Percentiles rank a stretch among this genome's conserved stretches.
These are phyloP conservation scores for Ophioceras dolichostomum DNA, from an alignment of 2,329 filamentous ascomycete species.

Conservation along the genomic window DNA sequence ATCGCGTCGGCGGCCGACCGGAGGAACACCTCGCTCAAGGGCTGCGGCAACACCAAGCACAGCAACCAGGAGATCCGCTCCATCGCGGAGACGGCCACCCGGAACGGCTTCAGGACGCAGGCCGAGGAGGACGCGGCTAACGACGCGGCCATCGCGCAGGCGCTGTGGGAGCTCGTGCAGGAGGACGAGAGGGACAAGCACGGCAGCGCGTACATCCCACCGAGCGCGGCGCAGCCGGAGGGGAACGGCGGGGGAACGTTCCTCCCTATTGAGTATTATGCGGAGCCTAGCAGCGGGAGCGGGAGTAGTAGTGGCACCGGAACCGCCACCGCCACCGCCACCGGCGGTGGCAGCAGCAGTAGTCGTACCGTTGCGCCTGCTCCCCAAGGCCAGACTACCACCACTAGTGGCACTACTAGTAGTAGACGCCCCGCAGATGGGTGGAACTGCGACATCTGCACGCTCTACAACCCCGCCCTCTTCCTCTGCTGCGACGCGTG, in stretches of 20 bases:
- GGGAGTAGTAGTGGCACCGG: not conserved
- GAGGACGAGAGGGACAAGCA: constrained; percentile 54
- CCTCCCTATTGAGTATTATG: constrained; percentile 6
- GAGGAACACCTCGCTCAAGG: constrained; percentile 54
- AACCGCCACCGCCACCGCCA: not conserved
- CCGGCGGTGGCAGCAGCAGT: constrained; percentile 1
- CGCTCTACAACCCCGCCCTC: constrained; percentile 38
- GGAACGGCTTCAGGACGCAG: constrained; percentile 67
- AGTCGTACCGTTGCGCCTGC: too few relatives aligned
- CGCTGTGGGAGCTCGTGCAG: constrained; percentile 75
- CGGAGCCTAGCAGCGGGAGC: not conserved
- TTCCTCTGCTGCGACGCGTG: constrained; percentile 46
- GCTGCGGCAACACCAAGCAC: constrained; percentile 63
- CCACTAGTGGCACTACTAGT: constrained; percentile 3
- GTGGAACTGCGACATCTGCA: constrained; percentile 46
- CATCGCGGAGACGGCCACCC: constrained; percentile 49
- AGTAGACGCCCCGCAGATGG: too few relatives aligned
- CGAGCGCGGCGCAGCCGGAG: constrained; percentile 37
- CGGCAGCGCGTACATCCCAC: constrained; percentile 37
- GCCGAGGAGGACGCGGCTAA: constrained; percentile 86
- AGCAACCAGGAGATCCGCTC: constrained; percentile 54
- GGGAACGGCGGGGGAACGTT: constrained; percentile 25
- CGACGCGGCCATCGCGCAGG: constrained; percentile 73
- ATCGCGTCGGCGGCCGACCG: constrained; percentile 62
- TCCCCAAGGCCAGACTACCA: constrained; percentile 2